Base-by-base conservation (phyloP, 148 eudicot genomes). In the Fagopyrum homotropicum region DNA sequence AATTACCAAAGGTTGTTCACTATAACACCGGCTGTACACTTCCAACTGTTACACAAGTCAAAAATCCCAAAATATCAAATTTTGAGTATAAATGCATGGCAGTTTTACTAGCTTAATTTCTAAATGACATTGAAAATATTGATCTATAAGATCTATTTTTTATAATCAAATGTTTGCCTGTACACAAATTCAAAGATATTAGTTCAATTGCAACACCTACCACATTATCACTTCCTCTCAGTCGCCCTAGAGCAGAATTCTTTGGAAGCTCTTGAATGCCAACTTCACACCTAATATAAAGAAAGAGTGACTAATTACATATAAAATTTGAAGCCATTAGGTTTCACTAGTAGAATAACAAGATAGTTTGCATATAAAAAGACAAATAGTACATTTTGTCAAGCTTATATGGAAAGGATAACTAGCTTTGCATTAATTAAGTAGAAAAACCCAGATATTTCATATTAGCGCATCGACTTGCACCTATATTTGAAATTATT, bases 181-280 rank as follows among this genome's bases (percentile, higher is more conserved):
- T 45, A n/a, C 51, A 70, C 14, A 44, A 70, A 45, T 57, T 6
- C 44, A 35, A 9, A 63, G 6, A 63, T 63, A 7, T 29, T 30
- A 29, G 14, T 29, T 12, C 30, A 60, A 11, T 63, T 66, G 71
- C 71, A 66, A 15, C 19, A 1, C 84, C 80, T 84, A 89, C 98
- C 95, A 88, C 93, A 80, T 94, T 94, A 82, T 94, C 98, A 80
- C 98, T 94, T 76, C 98, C 98, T 81, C 88, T 80, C 51, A 87
- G 75, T 83, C 93, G 82, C 59, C 97, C 98, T 81, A 94, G 77
- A 75, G 97, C 84, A 73, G 96, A 87, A 63, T 85, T 77, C 83
- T 87, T 94, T 51, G 91, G 85, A 69, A 94, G 86, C 83, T 89
- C 97, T 77, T 88, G 91, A 79, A 94, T 84, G 73, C 95, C 96